Evolutionary conservation across 495 filamentous ascomycete genomes (phyloP).

Genomic region (Podospora appendiculata): DNA sequence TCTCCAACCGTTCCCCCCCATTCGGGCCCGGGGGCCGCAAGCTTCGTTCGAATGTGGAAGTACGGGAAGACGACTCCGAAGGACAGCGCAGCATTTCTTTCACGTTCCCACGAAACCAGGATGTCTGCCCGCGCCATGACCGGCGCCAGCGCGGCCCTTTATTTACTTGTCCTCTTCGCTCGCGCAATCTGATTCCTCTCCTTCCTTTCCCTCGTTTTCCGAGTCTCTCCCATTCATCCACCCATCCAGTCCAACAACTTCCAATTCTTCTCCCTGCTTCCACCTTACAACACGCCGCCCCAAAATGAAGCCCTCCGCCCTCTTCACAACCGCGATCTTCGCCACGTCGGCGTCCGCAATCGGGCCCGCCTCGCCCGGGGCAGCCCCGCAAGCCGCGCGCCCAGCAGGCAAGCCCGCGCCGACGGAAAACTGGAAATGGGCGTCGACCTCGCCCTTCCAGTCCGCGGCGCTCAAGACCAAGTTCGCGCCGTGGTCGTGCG

Average conservation of each 20-base stretch:
- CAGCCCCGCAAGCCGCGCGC: slow-evolving; percentile 1
- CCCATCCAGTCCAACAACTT: neutral
- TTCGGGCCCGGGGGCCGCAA: neutral
- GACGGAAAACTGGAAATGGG: slow-evolving; percentile 22
- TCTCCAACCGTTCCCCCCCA: neutral
- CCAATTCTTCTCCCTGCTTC: neutral
- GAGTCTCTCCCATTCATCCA: neutral
- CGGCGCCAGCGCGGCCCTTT: too few relatives aligned
- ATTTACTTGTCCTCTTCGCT: slow-evolving; percentile 3
- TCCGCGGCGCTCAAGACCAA: neutral
- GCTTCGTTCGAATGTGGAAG: slow-evolving; percentile 21
- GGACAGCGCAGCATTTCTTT: slow-evolving; percentile 24
- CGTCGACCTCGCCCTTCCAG: slow-evolving; percentile 21
- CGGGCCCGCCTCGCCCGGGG: slow-evolving; percentile 13
- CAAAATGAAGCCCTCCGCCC: slow-evolving; percentile 18
- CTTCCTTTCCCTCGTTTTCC: neutral
- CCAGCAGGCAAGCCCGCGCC: slow-evolving; percentile 14
- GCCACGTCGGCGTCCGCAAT: slow-evolving; percentile 12
- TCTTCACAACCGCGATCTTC: slow-evolving; percentile 9
- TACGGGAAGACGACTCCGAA: slow-evolving; percentile 25
- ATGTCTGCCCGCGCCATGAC: too few relatives aligned
- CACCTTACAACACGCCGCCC: neutral
- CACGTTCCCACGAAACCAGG: neutral
- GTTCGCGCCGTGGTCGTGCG: slow-evolving; percentile 15
- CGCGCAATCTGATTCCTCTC: neutral